Evolutionary conservation across 2,329 filamentous ascomycete species (phyloP), one percentile per base, ranked within the genome.

Genomic region (Microsporum ferrugineum): DNA sequence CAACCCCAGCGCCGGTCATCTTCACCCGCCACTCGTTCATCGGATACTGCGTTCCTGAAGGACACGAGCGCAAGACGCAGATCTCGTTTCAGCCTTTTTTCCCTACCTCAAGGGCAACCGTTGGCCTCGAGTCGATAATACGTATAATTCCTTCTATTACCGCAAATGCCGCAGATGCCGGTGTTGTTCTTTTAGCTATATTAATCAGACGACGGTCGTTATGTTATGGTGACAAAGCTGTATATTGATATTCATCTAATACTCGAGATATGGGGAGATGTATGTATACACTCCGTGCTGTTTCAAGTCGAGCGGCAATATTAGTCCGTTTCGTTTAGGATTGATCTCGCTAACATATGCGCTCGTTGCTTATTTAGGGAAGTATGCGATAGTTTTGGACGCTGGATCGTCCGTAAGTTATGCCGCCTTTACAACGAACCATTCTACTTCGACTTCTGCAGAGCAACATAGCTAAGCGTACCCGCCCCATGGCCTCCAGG

Each of bases 351-450:
- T 61, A 63, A 69, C 55, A 39, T 60, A 6, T 58, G 64, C 61
- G 57, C 64, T 56, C 64, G 61, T 55, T 12, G 23, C 39, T 43
- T 61, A 3, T 63, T 49, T 63, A 82, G 80, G 80, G 80, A 78
- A 80, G 78, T 96, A 95, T 81, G 94, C 91, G 72, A 89, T 97
- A 69, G 91, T 99, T 72, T 84, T 99, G 71, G 94, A 99, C 82
- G 94, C 94, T 73, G 94, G 94, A 68, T 97, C 94, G 75, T 97
- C 94, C 70, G 82, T 83, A 76, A 66, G 78, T 73, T 38, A 14
- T 12, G 49, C 51, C 57, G 36, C 29, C 38, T n/a, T 49, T 58
- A 5, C 17, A 45, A 23, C 4, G 17, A 23, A n/a, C 14, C 7
- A n/a, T 39, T 31, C 36, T 43, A 34, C 38, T n/a, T 7, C 43